These are phyloP conservation scores for Fusarium nelsonii DNA, from an alignment of 2,329 filamentous ascomycete species.

Conservation along the genomic window DNA sequence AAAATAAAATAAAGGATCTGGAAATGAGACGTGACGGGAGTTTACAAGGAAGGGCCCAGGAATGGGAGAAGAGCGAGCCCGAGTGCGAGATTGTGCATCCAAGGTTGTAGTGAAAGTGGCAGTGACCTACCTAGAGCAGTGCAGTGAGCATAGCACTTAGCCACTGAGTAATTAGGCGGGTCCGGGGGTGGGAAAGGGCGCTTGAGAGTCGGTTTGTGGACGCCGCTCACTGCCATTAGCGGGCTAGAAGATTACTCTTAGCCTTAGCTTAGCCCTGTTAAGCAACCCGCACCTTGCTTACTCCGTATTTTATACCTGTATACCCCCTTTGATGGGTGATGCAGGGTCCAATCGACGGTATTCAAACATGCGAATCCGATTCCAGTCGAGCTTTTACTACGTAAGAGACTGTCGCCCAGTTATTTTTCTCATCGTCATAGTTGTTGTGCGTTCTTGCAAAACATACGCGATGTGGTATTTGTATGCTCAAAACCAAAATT, in stretches of 20 bases:
- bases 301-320: constrained; percentile 13
- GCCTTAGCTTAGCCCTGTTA: constrained; percentile 31
- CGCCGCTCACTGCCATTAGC: constrained; percentile 39
- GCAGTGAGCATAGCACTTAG: constrained; percentile 20
- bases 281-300: constrained; percentile 19
- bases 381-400: constrained; percentile 27
- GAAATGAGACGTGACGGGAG: constrained; percentile 35
- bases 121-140: constrained; percentile 17
- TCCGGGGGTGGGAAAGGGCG: constrained; percentile 18
- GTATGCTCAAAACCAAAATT: constrained; percentile 32
- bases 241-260: constrained; percentile 24
- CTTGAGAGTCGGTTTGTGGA: constrained; percentile 11
- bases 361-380: constrained; percentile 24
- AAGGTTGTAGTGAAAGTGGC: constrained; percentile 20
- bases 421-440: constrained; percentile 21
- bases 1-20: constrained; percentile 4
- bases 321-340: constrained; percentile 18
- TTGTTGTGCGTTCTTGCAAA: constrained; percentile 1
- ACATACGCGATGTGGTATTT: constrained; percentile 4
- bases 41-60: constrained; percentile 26
- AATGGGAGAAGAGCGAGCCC: constrained; percentile 36
- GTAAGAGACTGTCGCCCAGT: constrained; percentile 23
- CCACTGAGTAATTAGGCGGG: constrained; percentile 35
- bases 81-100: constrained; percentile 25
- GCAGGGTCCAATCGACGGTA: constrained; percentile 20